These are phyloP conservation scores for Alternaria arbusti DNA, from an alignment of 2,329 filamentous ascomycete species.

Conservation along the genomic window DNA sequence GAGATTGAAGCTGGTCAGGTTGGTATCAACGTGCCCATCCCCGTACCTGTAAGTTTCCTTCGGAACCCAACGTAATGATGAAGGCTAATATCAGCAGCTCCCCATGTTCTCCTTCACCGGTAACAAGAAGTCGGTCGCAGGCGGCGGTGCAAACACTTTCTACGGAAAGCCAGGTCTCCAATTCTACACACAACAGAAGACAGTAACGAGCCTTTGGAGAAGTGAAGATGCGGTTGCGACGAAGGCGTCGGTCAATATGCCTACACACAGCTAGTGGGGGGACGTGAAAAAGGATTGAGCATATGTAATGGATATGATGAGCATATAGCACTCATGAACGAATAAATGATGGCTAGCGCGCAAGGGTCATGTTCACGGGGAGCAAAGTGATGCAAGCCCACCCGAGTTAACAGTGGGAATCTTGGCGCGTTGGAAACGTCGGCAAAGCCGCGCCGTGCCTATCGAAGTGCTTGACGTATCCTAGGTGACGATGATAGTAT, in stretches of 20 bases:
- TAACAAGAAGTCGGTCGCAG: conserved; percentile 86
- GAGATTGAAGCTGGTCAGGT: conserved; percentile 86
- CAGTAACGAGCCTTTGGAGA: conserved; percentile 91
- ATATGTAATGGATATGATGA: neutral
- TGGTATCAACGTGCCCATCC: conserved; percentile 84
- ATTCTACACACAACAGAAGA: conserved; percentile 98
- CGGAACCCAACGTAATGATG: neutral
- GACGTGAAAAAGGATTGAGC: neutral
- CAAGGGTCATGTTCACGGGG: neutral
- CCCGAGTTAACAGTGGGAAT: neutral
- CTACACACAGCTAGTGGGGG: conserved; percentile 60
- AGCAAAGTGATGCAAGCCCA: neutral
- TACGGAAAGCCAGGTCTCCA: conserved; percentile 91
- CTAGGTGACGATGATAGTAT: neutral
- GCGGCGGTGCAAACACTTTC: conserved; percentile 90
- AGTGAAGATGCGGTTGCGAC: conserved; percentile 82
- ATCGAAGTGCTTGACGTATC: neutral
- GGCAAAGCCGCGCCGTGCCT: neutral
- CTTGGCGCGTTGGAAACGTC: neutral
- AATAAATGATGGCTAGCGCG: neutral
- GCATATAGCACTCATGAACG: neutral
- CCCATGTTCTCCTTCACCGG: conserved; percentile 71
- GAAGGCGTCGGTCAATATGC: conserved; percentile 90
- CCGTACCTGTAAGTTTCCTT: conserved; percentile 54
- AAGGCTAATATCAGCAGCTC: conserved; percentile 41